Percentiles rank a stretch among this genome's conserved stretches.
Conservation (phyloP, 768 basidiomycete genomes). For the Russula dissimulans region DNA sequence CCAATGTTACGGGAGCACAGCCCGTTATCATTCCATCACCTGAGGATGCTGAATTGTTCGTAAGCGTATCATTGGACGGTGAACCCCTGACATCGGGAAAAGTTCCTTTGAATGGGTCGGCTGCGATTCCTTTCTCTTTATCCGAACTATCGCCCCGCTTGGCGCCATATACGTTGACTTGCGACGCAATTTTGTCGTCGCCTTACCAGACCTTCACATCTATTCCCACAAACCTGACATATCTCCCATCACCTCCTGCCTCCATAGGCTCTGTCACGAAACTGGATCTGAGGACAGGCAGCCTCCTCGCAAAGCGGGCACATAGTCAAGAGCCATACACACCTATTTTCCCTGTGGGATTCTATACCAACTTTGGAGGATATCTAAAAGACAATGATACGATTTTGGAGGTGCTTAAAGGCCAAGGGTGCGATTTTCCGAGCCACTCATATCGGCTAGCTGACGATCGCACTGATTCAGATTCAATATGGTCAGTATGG, state of each 20-base stretch:
- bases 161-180: slow-evolving; percentile 28
- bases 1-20: slow-evolving; percentile 28
- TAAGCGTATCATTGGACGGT: slow-evolving; percentile 28
- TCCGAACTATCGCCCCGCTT: slow-evolving; percentile 24
- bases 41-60: slow-evolving; percentile 15
- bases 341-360: slow-evolving; percentile 59
- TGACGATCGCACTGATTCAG: slow-evolving; percentile 22
- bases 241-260: slow-evolving; percentile 31
- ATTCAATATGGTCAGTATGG: slow-evolving; percentile 30
- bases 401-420: slow-evolving; percentile 45
- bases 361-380: slow-evolving; percentile 53
- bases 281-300: slow-evolving; percentile 39
- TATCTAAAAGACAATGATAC: slow-evolving; percentile 46
- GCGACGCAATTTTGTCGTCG: slow-evolving; percentile 24
- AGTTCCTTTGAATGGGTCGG: slow-evolving; percentile 33
- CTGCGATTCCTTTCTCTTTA: slow-evolving; percentile 31
- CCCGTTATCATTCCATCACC: slow-evolving; percentile 26
- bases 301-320: slow-evolving; percentile 32
- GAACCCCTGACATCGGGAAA: slow-evolving; percentile 19
- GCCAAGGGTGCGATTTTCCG: slow-evolving; percentile 37
- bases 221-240: slow-evolving; percentile 28
- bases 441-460: not conserved
- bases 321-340: slow-evolving; percentile 22
- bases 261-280: slow-evolving; percentile 36
- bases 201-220: slow-evolving; percentile 27